Percentiles rank a stretch among this genome's conserved stretches.
Evolutionary conservation across 2,329 filamentous ascomycete species (phyloP).

Genomic region (Penicillium sp.): DNA sequence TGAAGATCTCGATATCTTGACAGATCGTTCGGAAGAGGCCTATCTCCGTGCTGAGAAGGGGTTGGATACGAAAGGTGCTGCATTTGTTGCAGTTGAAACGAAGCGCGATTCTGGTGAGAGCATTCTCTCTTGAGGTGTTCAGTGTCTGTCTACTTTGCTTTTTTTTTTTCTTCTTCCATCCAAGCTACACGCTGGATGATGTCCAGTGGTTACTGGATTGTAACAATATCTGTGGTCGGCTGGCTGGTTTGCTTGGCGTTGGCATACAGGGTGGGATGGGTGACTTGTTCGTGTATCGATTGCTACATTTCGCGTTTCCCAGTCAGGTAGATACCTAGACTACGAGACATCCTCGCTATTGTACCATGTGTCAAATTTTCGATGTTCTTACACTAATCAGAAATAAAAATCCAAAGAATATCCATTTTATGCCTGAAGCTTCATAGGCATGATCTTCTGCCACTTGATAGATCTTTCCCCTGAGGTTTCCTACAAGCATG

Average conservation of each 20-base stretch:
- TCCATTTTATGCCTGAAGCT: too few species aligned
- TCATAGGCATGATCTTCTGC: too few species aligned
- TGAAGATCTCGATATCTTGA: slow-evolving; percentile 72
- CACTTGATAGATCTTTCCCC: too few species aligned
- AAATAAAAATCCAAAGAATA: slow-evolving; percentile 11
- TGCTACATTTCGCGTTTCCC: background rate
- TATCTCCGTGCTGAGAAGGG: slow-evolving; percentile 76
- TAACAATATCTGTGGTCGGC: background rate
- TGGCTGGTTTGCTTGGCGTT: background rate
- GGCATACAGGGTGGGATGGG: background rate
- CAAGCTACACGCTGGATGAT: background rate
- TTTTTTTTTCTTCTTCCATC: background rate
- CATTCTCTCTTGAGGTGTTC: slow-evolving; percentile 31
- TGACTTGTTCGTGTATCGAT: background rate
- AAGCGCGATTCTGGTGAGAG: slow-evolving; percentile 50
- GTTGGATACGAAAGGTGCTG: slow-evolving; percentile 55
- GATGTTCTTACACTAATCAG: background rate
- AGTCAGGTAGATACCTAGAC: background rate
- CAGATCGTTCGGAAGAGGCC: slow-evolving; percentile 69
- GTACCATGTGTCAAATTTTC: background rate
- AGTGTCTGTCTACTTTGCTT: background rate
- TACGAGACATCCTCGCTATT: background rate
- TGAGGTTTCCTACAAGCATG: too few species aligned
- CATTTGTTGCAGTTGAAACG: slow-evolving; percentile 81
- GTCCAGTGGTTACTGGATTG: background rate